phyloP scores from a whole-genome alignment of 2,329 filamentous ascomycete genomes.

The Amesomyces nigricolor region DNA sequence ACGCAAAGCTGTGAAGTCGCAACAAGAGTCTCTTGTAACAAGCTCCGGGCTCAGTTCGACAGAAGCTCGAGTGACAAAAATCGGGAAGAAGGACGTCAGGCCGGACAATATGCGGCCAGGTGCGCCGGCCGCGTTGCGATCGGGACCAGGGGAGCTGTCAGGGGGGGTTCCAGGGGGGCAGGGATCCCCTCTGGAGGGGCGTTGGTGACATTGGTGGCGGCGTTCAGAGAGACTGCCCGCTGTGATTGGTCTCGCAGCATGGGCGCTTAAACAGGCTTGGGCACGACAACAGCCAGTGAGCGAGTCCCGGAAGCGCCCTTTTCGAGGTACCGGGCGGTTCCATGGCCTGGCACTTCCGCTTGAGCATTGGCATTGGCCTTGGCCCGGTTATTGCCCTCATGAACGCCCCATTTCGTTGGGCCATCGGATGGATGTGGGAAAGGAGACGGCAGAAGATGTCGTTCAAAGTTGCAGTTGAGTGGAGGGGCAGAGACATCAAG shows the following conservation, averaged over 20 bases:
- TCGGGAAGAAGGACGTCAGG: conserved; percentile 9
- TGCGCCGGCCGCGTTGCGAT: conserved; percentile 25
- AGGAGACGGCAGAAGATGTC: too few species aligned
- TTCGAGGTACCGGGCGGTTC: conserved; percentile 16
- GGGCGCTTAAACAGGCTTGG: conserved; percentile 25
- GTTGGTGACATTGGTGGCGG: conserved; percentile 10
- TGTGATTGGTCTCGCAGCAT: conserved; percentile 25
- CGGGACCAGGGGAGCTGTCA: conserved; percentile 14
- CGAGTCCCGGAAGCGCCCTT: conserved; percentile 20
- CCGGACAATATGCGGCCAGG: conserved; percentile 30
- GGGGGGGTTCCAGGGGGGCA: conserved; percentile 9
- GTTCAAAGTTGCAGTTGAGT: too few species aligned
- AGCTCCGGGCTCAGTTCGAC: not conserved
- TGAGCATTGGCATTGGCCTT: conserved; percentile 6
- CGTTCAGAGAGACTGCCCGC: conserved; percentile 12
- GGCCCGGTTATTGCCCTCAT: not conserved
- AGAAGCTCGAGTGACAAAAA: conserved; percentile 6
- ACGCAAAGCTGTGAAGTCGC: not conserved
- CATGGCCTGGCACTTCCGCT: conserved; percentile 12
- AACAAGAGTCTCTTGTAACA: not conserved
- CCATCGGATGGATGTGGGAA: not conserved
- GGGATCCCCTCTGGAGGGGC: conserved; percentile 8
- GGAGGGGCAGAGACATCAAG: not conserved
- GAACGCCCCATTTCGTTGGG: conserved; percentile 1
- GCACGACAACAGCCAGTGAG: conserved; percentile 19